Evolutionary conservation across 1,284 basidiomycete genomes (phyloP).

Genomic region (Moesziomyces parantarcticus): DNA sequence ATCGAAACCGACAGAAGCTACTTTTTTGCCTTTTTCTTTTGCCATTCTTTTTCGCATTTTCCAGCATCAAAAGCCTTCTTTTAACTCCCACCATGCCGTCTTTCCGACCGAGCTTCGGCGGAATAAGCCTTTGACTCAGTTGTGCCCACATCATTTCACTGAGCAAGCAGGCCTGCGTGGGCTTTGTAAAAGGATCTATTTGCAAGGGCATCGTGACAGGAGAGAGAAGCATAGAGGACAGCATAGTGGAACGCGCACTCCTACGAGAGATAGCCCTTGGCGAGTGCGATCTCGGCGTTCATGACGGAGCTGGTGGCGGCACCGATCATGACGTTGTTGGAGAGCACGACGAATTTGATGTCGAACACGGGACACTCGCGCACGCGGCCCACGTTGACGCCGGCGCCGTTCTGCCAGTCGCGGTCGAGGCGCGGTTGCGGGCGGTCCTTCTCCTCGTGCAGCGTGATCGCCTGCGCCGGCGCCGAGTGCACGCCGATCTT

Average conservation of each 20-base stretch:
- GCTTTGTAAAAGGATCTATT: no score
- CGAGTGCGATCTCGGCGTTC: constrained; percentile 93
- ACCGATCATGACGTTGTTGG: constrained; percentile 95
- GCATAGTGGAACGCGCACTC: not conserved
- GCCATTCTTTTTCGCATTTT: not conserved
- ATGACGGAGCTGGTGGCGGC: constrained; percentile 97
- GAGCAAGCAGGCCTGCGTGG: no score
- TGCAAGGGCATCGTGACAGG: no score
- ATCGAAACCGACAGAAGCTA: constrained; percentile 57
- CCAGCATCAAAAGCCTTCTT: no score
- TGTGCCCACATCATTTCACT: no score
- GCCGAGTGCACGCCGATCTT: constrained; percentile 85
- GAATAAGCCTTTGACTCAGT: no score
- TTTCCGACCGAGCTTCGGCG: no score
- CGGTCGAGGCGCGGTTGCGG: constrained; percentile 94
- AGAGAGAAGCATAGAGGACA: no score
- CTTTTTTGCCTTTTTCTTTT: constrained; percentile 23
- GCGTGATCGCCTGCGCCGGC: constrained; percentile 84
- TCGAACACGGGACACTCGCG: constrained; percentile 91
- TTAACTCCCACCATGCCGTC: not conserved
- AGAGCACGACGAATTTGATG: constrained; percentile 83
- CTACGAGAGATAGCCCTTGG: constrained; percentile 74
- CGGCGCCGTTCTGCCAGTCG: constrained; percentile 89
- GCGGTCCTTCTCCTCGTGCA: constrained; percentile 91
- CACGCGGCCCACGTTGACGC: constrained; percentile 90